phyloP scores from a whole-genome alignment of 2,329 filamentous ascomycete species.

The Sphaceloma murrayae region DNA sequence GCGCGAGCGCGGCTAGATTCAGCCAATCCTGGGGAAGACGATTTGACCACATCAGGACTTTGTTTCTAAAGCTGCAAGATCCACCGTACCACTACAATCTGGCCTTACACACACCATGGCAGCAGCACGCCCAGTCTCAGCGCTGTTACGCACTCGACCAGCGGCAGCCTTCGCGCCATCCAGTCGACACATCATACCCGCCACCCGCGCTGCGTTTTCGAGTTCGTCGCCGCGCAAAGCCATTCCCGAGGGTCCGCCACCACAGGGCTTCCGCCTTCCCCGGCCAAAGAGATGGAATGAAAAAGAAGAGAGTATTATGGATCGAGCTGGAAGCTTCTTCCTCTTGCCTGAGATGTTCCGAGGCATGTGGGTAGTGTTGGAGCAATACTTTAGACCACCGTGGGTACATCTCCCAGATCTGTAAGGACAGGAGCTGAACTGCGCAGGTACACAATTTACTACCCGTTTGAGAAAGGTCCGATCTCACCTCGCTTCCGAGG shows the following conservation, averaged over 20 bases:
- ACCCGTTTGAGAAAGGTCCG: conserved; percentile 97
- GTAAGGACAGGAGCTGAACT: conserved; percentile 24
- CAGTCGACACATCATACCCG: conserved; percentile 33
- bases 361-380: conserved; percentile 94
- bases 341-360: conserved; percentile 90
- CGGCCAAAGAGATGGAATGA: conserved; percentile 70
- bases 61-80: conserved; percentile 8
- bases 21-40: conserved; percentile 15
- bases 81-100: background rate
- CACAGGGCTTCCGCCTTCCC: conserved; percentile 69
- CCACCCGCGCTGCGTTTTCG: conserved; percentile 51
- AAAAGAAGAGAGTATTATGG: conserved; percentile 63
- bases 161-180: conserved; percentile 31
- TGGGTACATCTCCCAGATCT: conserved; percentile 46
- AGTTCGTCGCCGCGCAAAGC: conserved; percentile 52
- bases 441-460: conserved; percentile 88
- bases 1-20: conserved; percentile 14
- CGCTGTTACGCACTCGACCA: conserved; percentile 39
- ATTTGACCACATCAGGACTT: conserved; percentile 16
- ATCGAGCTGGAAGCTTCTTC: conserved; percentile 88
- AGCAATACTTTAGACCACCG: conserved; percentile 98
- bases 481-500: conserved; percentile 97
- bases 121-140: conserved; percentile 38
- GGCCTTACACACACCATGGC: conserved; percentile 32
- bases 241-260: conserved; percentile 67